These are phyloP conservation scores for Albizia julibrissin DNA, from an alignment of 306 rosid species.

Conservation along the genomic window DNA sequence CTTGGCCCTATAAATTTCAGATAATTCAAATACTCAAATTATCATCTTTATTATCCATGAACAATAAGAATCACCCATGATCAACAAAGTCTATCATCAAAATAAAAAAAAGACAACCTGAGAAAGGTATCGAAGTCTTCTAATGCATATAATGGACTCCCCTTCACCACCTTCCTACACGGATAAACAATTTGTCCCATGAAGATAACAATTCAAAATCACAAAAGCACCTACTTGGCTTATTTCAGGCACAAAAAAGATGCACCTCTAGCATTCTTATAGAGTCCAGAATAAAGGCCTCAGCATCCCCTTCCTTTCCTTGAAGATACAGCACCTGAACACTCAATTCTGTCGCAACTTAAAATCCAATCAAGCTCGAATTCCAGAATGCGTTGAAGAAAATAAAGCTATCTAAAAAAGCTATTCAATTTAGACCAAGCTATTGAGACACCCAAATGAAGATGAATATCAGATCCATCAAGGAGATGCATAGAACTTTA, in stretches of 20 bases:
- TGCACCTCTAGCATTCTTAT: constrained; percentile 79
- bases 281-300: constrained; percentile 71
- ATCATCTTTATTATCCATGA: not conserved
- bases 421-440: constrained; percentile 18
- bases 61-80: not conserved
- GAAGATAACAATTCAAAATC: constrained; percentile 26
- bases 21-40: not conserved
- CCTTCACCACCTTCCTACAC: constrained; percentile 75
- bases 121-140: constrained; percentile 75
- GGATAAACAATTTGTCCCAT: constrained; percentile 33
- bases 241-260: constrained; percentile 30
- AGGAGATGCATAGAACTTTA: not conserved
- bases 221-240: constrained; percentile 1
- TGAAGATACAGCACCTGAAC: constrained; percentile 76
- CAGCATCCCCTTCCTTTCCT: constrained; percentile 80
- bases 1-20: not conserved
- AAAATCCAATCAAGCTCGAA: constrained; percentile 19
- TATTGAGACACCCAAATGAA: not conserved
- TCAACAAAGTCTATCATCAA: constrained; percentile 11
- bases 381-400: constrained; percentile 11
- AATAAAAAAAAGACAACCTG: constrained; percentile 56
- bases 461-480: not conserved
- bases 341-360: constrained; percentile 24
- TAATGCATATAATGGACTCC: constrained; percentile 59
- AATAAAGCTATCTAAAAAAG: not conserved